Conservation (phyloP, 768 basidiomycete genomes). For the Lactarius hengduanensis region DNA sequence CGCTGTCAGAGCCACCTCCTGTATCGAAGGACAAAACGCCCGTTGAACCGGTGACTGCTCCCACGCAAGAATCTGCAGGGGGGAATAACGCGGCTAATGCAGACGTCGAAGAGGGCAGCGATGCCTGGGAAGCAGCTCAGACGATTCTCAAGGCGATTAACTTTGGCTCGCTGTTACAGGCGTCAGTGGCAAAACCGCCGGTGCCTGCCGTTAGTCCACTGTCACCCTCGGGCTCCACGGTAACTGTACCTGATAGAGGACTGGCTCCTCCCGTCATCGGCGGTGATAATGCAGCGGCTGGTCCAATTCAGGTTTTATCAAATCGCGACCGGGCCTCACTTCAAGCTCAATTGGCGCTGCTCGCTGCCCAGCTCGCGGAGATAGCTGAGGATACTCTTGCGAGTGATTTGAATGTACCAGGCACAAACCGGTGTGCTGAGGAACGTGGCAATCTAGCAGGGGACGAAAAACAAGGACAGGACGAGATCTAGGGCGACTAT, state of each 20-base stretch:
- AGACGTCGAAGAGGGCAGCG: constrained; percentile 46
- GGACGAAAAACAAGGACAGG: constrained; percentile 18
- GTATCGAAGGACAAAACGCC: constrained; percentile 13
- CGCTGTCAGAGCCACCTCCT: constrained; percentile 29
- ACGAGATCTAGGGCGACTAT: constrained; percentile 24
- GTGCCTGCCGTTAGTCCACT: constrained; percentile 19
- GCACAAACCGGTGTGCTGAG: constrained; percentile 6
- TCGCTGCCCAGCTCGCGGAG: constrained; percentile 72
- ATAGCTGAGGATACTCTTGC: constrained; percentile 45
- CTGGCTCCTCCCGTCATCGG: constrained; percentile 3
- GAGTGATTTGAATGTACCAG: constrained; percentile 22
- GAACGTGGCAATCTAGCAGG: constrained; percentile 4
- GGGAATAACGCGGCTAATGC: constrained; percentile 28
- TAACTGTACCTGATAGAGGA: neutral
- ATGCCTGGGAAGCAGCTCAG: constrained; percentile 76
- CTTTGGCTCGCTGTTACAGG: constrained; percentile 55
- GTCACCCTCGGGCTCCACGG: neutral
- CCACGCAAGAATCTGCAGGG: neutral
- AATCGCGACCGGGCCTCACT: constrained; percentile 59
- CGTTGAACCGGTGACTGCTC: neutral
- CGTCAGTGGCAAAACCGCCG: constrained; percentile 29
- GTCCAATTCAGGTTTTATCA: constrained; percentile 34
- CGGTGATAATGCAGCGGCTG: constrained; percentile 18
- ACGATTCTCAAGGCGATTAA: constrained; percentile 77
- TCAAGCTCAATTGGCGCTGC: constrained; percentile 68